Percentiles rank a stretch among this genome's conserved stretches.
These are phyloP conservation scores for Dissophora ornata DNA, from an alignment of 192 early-diverging fungal genomes.

Conservation along the genomic window DNA sequence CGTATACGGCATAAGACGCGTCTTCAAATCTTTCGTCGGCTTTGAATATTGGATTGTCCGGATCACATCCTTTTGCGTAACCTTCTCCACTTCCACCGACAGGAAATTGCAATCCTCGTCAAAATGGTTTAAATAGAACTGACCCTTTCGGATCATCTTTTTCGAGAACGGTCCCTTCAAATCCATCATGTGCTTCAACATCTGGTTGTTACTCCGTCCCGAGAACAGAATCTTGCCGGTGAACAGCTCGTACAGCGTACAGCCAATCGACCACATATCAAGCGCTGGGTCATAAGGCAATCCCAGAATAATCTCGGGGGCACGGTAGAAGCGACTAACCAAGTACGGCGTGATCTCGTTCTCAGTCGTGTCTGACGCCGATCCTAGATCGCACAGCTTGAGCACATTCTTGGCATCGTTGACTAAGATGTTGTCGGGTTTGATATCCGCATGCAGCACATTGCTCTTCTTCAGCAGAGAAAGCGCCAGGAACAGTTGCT, in stretches of 20 bases:
- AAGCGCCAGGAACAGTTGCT: slow-evolving; percentile 89
- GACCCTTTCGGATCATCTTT: slow-evolving; percentile 85
- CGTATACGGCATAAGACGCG: slow-evolving; percentile 70
- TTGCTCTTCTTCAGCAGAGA: slow-evolving; percentile 84
- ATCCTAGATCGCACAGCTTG: slow-evolving; percentile 96
- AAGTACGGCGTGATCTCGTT: slow-evolving; percentile 97
- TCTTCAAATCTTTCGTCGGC: slow-evolving; percentile 77
- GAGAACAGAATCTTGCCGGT: slow-evolving; percentile 97
- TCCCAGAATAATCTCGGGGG: slow-evolving; percentile 96
- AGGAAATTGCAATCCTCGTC: slow-evolving; percentile 80
- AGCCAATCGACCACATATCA: slow-evolving; percentile 97
- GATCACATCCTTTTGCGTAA: slow-evolving; percentile 76
- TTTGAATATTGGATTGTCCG: slow-evolving; percentile 73
- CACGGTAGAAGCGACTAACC: slow-evolving; percentile 94
- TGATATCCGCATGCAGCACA: slow-evolving; percentile 96
- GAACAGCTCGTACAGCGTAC: slow-evolving; percentile 94
- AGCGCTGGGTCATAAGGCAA: slow-evolving; percentile 87
- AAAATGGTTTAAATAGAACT: slow-evolving; percentile 89
- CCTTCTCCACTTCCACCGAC: slow-evolving; percentile 67
- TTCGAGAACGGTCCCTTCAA: slow-evolving; percentile 88
- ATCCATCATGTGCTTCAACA: slow-evolving; percentile 95
- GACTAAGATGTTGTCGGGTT: slow-evolving; percentile 97
- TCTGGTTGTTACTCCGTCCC: slow-evolving; percentile 94
- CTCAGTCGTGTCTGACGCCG: slow-evolving; percentile 87
- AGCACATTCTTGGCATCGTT: slow-evolving; percentile 81